Conservation (phyloP, 495 filamentous ascomycete species). For the Penicillium angulare region DNA sequence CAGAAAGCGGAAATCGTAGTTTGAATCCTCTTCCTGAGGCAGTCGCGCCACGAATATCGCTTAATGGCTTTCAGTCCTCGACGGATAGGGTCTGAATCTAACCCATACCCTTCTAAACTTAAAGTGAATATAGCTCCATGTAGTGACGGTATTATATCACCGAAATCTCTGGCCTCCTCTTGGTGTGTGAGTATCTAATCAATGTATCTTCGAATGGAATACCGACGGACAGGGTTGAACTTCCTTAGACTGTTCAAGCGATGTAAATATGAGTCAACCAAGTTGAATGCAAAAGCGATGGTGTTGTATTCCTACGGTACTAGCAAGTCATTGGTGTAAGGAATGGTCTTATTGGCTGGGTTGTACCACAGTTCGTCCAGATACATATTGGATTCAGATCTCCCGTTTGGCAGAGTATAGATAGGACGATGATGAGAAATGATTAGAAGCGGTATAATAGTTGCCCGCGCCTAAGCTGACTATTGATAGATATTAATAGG, state of each 20-base stretch:
- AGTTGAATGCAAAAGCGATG: slow-evolving; percentile 20
- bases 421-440: slow-evolving; percentile 36
- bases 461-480: slow-evolving; percentile 37
- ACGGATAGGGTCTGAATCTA: slow-evolving; percentile 11
- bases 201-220: slow-evolving; percentile 16
- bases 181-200: slow-evolving; percentile 35
- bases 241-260: slow-evolving; percentile 16
- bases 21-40: slow-evolving; percentile 22
- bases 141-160: slow-evolving; percentile 32
- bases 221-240: slow-evolving; percentile 3
- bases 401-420: slow-evolving; percentile 35
- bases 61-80: slow-evolving; percentile 26
- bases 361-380: slow-evolving; percentile 43
- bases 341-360: slow-evolving; percentile 23
- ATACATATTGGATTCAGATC: slow-evolving; percentile 23
- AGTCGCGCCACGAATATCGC: slow-evolving; percentile 23
- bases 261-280: slow-evolving; percentile 25
- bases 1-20: slow-evolving; percentile 30
- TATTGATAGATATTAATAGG: slow-evolving; percentile 39
- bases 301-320: slow-evolving; percentile 12
- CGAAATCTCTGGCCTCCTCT: slow-evolving; percentile 29
- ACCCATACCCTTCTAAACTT: slow-evolving; percentile 28
- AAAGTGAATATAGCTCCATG: slow-evolving; percentile 25
- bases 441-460: slow-evolving; percentile 34
- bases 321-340: slow-evolving; percentile 17